These are phyloP conservation scores for Camptophora hylomeconis DNA, from an alignment of 2,329 filamentous ascomycete species.

Conservation along the genomic window DNA sequence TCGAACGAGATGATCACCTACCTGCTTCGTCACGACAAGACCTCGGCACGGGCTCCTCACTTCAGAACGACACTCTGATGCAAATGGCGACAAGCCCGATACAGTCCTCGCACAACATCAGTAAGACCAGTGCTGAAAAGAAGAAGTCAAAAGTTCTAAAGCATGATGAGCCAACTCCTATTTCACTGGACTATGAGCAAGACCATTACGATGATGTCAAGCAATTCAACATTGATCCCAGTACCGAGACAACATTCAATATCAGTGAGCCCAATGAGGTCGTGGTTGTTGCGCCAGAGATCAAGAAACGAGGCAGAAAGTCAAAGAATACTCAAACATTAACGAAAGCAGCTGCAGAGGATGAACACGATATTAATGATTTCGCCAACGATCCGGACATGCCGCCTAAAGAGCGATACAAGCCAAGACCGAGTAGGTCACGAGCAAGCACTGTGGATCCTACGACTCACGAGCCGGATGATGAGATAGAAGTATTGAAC, in stretches of 20 bases:
- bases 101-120: slow-evolving; percentile 1
- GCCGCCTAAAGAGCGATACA: slow-evolving; percentile 1
- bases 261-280: not conserved
- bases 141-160: slow-evolving; percentile 2
- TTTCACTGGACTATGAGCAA: no score
- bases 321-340: slow-evolving; percentile 8
- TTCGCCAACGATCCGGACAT: slow-evolving; percentile 8
- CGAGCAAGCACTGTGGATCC: slow-evolving; percentile 14
- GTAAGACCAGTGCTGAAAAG: not conserved
- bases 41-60: not conserved
- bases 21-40: not conserved
- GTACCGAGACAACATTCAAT: not conserved
- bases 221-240: not conserved
- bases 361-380: slow-evolving; percentile 3
- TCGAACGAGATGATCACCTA: slow-evolving; percentile 2
- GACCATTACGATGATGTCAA: no score
- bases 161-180: slow-evolving; percentile 1
- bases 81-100: slow-evolving; percentile 2
- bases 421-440: slow-evolving; percentile 4
- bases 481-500: slow-evolving; percentile 9
- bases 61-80: not conserved
- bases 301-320: slow-evolving; percentile 16
- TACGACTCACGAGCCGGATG: slow-evolving; percentile 8
- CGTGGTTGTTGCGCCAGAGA: slow-evolving; percentile 3
- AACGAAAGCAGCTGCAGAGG: slow-evolving; percentile 4